Evolutionary conservation across 305 asterid species (phyloP).

Genomic region (Fraxinus platypoda): DNA sequence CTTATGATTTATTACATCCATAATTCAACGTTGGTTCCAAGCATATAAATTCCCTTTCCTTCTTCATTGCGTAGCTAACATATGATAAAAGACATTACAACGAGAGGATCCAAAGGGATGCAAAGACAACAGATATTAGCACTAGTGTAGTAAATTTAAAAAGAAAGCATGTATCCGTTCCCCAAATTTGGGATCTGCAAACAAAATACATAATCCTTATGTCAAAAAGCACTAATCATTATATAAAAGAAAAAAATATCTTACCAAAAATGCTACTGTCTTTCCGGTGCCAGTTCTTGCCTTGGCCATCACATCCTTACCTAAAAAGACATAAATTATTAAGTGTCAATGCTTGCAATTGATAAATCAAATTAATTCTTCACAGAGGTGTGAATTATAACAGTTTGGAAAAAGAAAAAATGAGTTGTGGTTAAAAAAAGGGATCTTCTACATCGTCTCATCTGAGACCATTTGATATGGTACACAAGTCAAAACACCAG

Average conservation of each 20-base stretch:
- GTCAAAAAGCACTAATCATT: neutral
- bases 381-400: neutral
- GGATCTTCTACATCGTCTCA: neutral
- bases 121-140: neutral
- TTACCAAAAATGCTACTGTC: constrained; percentile 95
- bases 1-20: constrained; percentile 2
- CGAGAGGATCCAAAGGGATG: neutral
- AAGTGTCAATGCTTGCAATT: neutral
- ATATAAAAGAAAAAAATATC: constrained; percentile 18
- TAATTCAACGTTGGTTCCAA: neutral
- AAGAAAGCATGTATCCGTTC: constrained; percentile 4
- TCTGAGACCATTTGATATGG: neutral
- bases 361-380: neutral
- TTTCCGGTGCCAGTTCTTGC: constrained; percentile 98
- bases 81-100: neutral
- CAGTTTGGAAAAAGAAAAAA: neutral
- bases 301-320: constrained; percentile 98
- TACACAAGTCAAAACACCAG: neutral
- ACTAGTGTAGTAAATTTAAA: neutral
- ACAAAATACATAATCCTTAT: neutral
- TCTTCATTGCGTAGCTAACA: neutral
- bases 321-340: constrained; percentile 43
- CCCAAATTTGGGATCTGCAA: neutral
- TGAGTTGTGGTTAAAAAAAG: neutral
- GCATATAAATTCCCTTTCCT: neutral